A percentile compares a stretch with the other conserved stretches of the same genome.
phyloP scores from a whole-genome alignment of 2,329 filamentous ascomycete genomes.

The Fusarium proliferatum region DNA sequence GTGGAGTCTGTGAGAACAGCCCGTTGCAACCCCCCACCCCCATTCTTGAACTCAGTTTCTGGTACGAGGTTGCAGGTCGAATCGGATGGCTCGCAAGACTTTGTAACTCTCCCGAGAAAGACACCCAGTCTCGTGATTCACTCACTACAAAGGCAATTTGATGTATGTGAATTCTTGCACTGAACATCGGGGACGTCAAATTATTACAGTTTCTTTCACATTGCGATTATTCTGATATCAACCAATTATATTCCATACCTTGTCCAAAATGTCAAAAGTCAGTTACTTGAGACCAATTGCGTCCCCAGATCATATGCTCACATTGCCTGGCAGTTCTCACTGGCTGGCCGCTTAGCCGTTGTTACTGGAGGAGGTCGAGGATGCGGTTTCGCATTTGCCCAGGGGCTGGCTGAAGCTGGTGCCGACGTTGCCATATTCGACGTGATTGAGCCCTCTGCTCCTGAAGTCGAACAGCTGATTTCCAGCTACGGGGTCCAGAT shows the following conservation, averaged over 20 bases:
- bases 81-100: background rate
- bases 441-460: conserved; percentile 61
- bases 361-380: conserved; percentile 67
- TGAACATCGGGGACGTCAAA: background rate
- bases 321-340: conserved; percentile 52
- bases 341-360: conserved; percentile 58
- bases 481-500: conserved; percentile 55
- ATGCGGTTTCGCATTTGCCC: conserved; percentile 69
- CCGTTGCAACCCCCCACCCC: background rate
- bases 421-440: conserved; percentile 68
- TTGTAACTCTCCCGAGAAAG: background rate
- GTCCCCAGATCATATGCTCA: background rate
- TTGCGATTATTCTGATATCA: no score
- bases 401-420: conserved; percentile 68
- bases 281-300: background rate
- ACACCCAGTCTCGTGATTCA: background rate
- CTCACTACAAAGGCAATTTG: background rate
- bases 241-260: background rate
- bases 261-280: background rate
- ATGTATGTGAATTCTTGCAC: background rate
- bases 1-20: background rate
- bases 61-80: background rate
- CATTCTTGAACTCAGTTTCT: background rate
- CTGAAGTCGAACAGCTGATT: conserved; percentile 57
- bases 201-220: no score